These are phyloP conservation scores for Cladosporium austrohemisphaericum DNA, from an alignment of 2,329 filamentous ascomycete species.

Conservation along the genomic window DNA sequence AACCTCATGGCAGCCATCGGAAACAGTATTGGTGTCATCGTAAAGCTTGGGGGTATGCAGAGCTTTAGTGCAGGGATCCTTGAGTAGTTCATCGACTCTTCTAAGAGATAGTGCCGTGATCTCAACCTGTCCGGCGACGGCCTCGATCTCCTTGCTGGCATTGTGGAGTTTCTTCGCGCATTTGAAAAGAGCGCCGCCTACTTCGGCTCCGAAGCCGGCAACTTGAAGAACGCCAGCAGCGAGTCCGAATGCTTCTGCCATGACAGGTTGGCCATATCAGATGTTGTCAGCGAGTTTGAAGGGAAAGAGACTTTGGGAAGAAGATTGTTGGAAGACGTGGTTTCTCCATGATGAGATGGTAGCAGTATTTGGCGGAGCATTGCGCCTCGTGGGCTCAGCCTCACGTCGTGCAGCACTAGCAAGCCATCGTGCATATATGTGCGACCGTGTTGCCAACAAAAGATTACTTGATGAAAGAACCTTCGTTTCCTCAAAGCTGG, in stretches of 20 bases:
- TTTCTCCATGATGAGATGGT: too few relatives aligned
- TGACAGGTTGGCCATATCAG: too few relatives aligned
- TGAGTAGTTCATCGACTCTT: background rate
- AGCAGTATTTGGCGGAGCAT: too few relatives aligned
- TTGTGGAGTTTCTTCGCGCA: background rate
- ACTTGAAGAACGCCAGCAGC: slow-evolving; percentile 4
- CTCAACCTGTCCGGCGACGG: background rate
- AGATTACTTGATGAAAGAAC: too few relatives aligned
- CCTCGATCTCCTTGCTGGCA: background rate
- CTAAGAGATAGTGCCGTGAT: background rate
- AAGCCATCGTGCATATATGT: too few relatives aligned
- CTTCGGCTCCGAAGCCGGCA: slow-evolving; percentile 3
- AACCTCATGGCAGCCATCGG: slow-evolving; percentile 4
- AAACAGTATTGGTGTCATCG: slow-evolving; percentile 1
- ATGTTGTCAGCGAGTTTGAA: too few relatives aligned
- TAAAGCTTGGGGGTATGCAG: slow-evolving; percentile 9
- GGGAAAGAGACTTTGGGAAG: too few relatives aligned
- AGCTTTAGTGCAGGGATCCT: background rate
- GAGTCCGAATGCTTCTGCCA: slow-evolving; percentile 8
- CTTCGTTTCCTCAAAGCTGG: too few relatives aligned
- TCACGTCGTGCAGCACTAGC: too few relatives aligned
- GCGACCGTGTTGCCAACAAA: too few relatives aligned
- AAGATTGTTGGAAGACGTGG: too few relatives aligned
- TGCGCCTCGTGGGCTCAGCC: too few relatives aligned
- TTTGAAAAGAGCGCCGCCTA: slow-evolving; percentile 1